phyloP scores from a whole-genome alignment of 306 rosid species.

The Cucurbita ficifolia region DNA sequence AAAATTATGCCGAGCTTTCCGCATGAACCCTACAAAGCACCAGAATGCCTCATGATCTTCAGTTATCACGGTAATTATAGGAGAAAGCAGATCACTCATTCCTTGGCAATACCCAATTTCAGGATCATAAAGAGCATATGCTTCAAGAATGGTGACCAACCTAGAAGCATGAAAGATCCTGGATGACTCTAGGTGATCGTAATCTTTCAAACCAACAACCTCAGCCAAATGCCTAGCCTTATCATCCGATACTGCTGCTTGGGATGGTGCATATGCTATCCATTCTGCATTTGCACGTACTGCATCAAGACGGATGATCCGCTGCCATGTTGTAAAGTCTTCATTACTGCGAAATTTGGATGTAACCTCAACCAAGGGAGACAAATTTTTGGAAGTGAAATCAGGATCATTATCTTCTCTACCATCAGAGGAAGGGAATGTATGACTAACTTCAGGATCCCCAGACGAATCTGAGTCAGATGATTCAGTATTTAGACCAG shows the following conservation, averaged over 20 bases:
- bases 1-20: too few species aligned
- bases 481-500: too few species aligned
- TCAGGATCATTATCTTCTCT: conserved; percentile 32
- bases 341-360: conserved; percentile 34
- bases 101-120: conserved; percentile 99
- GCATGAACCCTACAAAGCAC: too few species aligned
- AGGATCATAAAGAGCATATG: conserved; percentile 83
- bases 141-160: conserved; percentile 91
- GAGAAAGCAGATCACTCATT: conserved; percentile 95
- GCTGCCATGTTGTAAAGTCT: conserved; percentile 85
- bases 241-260: conserved; percentile 42
- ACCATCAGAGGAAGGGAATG: conserved; percentile 12
- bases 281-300: conserved; percentile 80
- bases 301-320: conserved; percentile 93
- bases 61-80: conserved; percentile 56
- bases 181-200: conserved; percentile 63
- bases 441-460: too few species aligned
- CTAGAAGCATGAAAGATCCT: conserved; percentile 88
- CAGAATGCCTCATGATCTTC: neutral
- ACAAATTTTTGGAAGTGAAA: conserved; percentile 20
- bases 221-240: conserved; percentile 60
- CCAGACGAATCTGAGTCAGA: too few species aligned
- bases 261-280: conserved; percentile 53
- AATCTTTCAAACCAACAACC: conserved; percentile 89
- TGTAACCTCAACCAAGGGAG: conserved; percentile 32